Percentiles rank a stretch among this genome's conserved stretches.
Evolutionary conservation across 805 yeast genomes (phyloP).

Genomic region (Candida hungchunana): DNA sequence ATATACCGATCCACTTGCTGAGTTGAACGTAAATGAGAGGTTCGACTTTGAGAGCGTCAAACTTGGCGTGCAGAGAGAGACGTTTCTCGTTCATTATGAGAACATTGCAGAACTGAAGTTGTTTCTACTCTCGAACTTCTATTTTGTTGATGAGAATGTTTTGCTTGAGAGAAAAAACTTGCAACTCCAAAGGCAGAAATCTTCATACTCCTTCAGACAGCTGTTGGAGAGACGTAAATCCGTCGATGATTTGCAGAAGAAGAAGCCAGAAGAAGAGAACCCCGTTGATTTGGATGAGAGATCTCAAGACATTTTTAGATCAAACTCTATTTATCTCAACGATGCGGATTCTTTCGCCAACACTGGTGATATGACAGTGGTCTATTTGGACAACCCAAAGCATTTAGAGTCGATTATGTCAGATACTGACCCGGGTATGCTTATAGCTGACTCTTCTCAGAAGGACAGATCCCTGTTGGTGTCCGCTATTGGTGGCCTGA

Average conservation of each 20-base stretch:
- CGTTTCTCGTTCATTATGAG: constrained; percentile 58
- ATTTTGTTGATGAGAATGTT: constrained; percentile 20
- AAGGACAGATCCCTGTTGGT: constrained; percentile 29
- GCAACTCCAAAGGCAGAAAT: constrained; percentile 18
- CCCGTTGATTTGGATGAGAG: constrained; percentile 3
- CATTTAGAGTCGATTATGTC: constrained; percentile 31
- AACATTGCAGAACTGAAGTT: constrained; percentile 52
- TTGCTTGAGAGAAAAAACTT: constrained; percentile 18
- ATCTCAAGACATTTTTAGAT: constrained; percentile 9
- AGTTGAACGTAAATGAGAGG: constrained; percentile 20
- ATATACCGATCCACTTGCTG: constrained; percentile 13
- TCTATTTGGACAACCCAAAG: constrained; percentile 34
- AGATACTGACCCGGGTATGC: constrained; percentile 36
- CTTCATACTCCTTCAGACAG: constrained; percentile 24
- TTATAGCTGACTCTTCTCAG: constrained; percentile 15
- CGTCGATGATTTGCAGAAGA: constrained; percentile 2
- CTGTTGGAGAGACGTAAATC: constrained; percentile 11
- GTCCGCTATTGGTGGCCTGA: constrained; percentile 39
- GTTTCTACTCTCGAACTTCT: constrained; percentile 39
- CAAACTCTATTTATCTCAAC: constrained; percentile 25
- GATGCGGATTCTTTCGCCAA: constrained; percentile 16
- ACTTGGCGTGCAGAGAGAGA: constrained; percentile 33
- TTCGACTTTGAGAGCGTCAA: constrained; percentile 36
- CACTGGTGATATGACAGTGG: constrained; percentile 5
- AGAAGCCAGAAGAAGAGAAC: background rate